Percentiles rank a stretch among this genome's conserved stretches.
Conservation (phyloP, 768 basidiomycete genomes). For the Kwoniella pini region DNA sequence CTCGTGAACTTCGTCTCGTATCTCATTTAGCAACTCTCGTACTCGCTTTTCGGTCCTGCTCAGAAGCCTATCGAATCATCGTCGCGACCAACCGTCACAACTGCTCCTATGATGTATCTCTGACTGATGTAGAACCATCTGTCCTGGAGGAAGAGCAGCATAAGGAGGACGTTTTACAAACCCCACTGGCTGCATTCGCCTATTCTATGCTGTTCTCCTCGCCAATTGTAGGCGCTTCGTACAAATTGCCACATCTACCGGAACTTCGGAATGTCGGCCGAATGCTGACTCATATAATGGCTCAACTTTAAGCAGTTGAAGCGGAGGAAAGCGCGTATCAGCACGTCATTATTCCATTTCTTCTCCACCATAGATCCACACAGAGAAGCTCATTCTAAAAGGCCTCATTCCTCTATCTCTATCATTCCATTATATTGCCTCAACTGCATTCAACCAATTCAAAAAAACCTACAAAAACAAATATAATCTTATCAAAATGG, state of each 20-base stretch:
- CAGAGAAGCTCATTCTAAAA: neutral
- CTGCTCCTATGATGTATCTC: no score
- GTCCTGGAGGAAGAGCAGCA: no score
- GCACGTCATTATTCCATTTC: neutral
- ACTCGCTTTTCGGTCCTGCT: no score
- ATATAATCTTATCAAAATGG: constrained; percentile 33
- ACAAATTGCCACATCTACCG: neutral
- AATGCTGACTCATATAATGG: neutral
- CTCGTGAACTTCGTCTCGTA: no score
- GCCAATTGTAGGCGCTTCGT: neutral
- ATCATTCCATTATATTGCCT: constrained; percentile 5
- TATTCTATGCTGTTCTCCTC: neutral
- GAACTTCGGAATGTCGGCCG: constrained; percentile 6
- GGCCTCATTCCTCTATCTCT: neutral
- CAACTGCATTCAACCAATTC: neutral
- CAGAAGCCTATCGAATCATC: no score
- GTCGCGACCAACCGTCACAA: no score
- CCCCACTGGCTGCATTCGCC: no score
- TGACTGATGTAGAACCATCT: no score
- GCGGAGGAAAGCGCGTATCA: neutral
- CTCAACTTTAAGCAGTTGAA: neutral
- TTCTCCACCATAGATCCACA: neutral
- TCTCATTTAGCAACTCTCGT: no score
- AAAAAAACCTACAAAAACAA: constrained; percentile 2
- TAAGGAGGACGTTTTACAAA: no score